Conservation (phyloP, 129 eudicot species). For the Chrysanthemum seticuspe region DNA sequence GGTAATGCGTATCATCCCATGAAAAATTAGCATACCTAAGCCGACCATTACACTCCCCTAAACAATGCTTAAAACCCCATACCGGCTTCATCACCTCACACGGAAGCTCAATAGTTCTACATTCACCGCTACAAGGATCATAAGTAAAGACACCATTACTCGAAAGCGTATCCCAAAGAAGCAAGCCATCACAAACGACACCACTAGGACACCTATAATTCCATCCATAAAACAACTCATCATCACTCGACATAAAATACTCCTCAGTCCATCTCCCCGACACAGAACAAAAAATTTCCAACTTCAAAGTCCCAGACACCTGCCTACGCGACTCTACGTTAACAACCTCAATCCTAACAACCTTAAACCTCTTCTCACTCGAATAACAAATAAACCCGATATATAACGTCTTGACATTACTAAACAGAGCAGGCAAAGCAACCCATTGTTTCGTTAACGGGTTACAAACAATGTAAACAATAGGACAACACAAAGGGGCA, state of each 20-base stretch:
- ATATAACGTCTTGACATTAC: conserved; percentile 20
- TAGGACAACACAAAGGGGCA: conserved; percentile 3
- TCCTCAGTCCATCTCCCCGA: conserved; percentile 24
- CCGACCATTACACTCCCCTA: conserved; percentile 25
- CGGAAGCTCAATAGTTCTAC: conserved; percentile 31
- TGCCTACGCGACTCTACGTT: conserved; percentile 19
- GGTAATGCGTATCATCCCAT: conserved; percentile 28
- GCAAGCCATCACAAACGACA: conserved; percentile 22
- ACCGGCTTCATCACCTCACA: conserved; percentile 25
- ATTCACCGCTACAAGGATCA: conserved; percentile 25
- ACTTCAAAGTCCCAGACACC: conserved; percentile 20
- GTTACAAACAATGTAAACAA: conserved; percentile 24
- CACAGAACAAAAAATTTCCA: conserved; percentile 22
- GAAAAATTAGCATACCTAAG: conserved; percentile 29
- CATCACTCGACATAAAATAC: conserved; percentile 25
- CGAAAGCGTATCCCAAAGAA: conserved; percentile 31
- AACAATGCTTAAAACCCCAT: conserved; percentile 30
- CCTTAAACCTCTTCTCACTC: conserved; percentile 15
- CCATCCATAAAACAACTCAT: conserved; percentile 21
- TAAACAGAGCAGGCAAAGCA: conserved; percentile 20
- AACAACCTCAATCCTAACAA: conserved; percentile 30
- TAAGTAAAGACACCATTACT: conserved; percentile 28
- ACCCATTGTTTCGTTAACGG: conserved; percentile 28
- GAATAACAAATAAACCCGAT: conserved; percentile 26
- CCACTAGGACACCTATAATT: conserved; percentile 29